These are phyloP conservation scores for Lablab purpureus DNA, from an alignment of 306 rosid genomes.

Conservation along the genomic window DNA sequence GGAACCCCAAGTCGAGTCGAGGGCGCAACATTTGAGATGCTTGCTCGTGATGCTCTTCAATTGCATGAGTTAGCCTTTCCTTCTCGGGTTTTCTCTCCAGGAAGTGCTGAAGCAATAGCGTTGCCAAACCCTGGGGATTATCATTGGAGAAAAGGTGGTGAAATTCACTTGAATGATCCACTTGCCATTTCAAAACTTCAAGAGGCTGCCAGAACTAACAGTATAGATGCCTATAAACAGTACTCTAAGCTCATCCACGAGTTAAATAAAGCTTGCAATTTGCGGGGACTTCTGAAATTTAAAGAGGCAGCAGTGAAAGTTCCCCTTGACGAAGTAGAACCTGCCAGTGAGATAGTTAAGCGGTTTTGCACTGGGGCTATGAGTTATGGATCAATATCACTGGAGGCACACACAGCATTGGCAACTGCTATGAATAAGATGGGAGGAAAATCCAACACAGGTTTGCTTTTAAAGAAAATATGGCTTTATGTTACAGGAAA, in stretches of 20 bases:
- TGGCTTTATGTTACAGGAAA: not conserved
- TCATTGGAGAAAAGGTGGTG: constrained; percentile 25
- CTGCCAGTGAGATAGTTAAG: constrained; percentile 18
- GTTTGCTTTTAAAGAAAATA: constrained; percentile 17
- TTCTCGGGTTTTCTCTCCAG: constrained; percentile 23
- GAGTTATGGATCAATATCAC: constrained; percentile 27
- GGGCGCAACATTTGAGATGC: constrained; percentile 29
- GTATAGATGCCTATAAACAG: constrained; percentile 9
- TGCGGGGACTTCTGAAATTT: constrained; percentile 31
- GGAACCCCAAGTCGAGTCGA: constrained; percentile 30
- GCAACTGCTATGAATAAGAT: constrained; percentile 24
- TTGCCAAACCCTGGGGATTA: constrained; percentile 24
- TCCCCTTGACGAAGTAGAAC: constrained; percentile 18
- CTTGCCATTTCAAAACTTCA: constrained; percentile 24
- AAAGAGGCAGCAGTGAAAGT: constrained; percentile 12
- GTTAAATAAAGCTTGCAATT: constrained; percentile 23
- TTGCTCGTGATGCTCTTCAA: constrained; percentile 23
- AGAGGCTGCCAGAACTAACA: constrained; percentile 24
- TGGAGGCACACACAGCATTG: constrained; percentile 21
- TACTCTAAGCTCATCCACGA: constrained; percentile 6
- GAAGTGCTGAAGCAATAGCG: constrained; percentile 11
- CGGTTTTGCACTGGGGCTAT: constrained; percentile 25
- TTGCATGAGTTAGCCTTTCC: constrained; percentile 9
- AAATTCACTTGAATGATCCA: constrained; percentile 22
- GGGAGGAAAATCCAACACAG: constrained; percentile 31